Evolutionary conservation across 1,139 yeast species (phyloP), one percentile per base, ranked within the genome.

Genomic region (Pichia inconspicua): DNA sequence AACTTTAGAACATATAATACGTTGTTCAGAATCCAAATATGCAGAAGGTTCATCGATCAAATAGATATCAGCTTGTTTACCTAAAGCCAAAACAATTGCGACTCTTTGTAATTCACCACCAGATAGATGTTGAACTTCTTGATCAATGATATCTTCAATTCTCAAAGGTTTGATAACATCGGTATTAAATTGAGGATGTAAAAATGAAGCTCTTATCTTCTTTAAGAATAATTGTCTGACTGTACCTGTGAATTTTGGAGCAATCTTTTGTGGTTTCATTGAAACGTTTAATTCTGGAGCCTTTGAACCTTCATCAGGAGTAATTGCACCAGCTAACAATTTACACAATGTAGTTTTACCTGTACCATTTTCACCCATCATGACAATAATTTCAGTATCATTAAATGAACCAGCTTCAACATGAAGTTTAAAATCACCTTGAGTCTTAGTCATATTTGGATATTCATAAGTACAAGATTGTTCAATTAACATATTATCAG

Each of bases 91-190:
- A 40, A 89, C 95, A 70, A 92, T 92, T 55, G 98, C 99, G 53
- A 94, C 98, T 77, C 99, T 85, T 75, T 92, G 98, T 74, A 92
- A 78, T 74, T 92, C 99, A 81, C 98, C 98, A 75, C 98, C 99
- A 47, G 97, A 90, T 69, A 92, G 75, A 59, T 89, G 88, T 74
- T 88, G 96, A 49, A 92, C 98, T 72, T 92, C 97, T 69, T 92
- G 96, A 68, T 92, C 98, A 57, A 92, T 83, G 59, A 92, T 87
- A 65, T 85, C 90, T 60, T 92, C 98, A 58, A 92, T 89, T 66
- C 76, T 84, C 67, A 92, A 77, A 49, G 98, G 98, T 72, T 92
- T 92, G 61, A 88, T 88, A 48, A 92, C 98, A 73, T 92, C 98
- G 49, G 97, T 86, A 72, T 92, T 97, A 74, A 92, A 92, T 72